A percentile compares a stretch with the other conserved stretches of the same genome.
Conservation (phyloP, 2,329 filamentous ascomycete species). For the Elsinoe ampelina region DNA sequence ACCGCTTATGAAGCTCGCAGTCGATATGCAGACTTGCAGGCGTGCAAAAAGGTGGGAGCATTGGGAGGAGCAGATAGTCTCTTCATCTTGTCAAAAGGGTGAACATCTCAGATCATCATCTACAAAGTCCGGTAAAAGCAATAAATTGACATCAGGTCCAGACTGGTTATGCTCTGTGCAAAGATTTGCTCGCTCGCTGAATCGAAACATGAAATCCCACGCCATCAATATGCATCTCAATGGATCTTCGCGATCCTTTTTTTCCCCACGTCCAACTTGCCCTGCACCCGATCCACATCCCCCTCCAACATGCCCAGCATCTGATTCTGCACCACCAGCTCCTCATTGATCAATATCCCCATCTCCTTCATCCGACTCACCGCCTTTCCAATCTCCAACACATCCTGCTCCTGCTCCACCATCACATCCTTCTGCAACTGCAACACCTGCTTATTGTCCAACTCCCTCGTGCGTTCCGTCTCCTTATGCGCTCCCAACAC, state of each 20-base stretch:
- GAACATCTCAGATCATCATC: conserved; percentile 7
- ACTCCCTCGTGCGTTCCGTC: conserved; percentile 64
- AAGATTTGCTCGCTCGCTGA: neutral
- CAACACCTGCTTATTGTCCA: conserved; percentile 66
- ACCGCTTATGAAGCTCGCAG: neutral
- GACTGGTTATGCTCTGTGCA: neutral
- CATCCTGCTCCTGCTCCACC: conserved; percentile 62
- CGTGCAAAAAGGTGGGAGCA: neutral
- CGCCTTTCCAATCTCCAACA: conserved; percentile 58
- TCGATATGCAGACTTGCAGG: neutral
- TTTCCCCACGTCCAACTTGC: conserved; percentile 67
- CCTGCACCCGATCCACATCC: conserved; percentile 55
- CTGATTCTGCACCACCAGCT: conserved; percentile 61
- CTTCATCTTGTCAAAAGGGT: neutral
- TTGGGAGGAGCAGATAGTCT: conserved; percentile 4
- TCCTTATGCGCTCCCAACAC: conserved; percentile 64
- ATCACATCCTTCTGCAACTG: conserved; percentile 67
- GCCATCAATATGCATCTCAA: conserved; percentile 9
- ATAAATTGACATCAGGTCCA: conserved; percentile 2
- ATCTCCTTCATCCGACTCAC: conserved; percentile 68
- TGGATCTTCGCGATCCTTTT: conserved; percentile 58
- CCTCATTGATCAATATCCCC: conserved; percentile 65
- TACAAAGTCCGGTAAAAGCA: conserved; percentile 7
- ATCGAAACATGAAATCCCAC: neutral
- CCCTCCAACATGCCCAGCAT: conserved; percentile 59